These are phyloP conservation scores for Piloderma croceum DNA, from an alignment of 768 basidiomycete species.

Conservation along the genomic window DNA sequence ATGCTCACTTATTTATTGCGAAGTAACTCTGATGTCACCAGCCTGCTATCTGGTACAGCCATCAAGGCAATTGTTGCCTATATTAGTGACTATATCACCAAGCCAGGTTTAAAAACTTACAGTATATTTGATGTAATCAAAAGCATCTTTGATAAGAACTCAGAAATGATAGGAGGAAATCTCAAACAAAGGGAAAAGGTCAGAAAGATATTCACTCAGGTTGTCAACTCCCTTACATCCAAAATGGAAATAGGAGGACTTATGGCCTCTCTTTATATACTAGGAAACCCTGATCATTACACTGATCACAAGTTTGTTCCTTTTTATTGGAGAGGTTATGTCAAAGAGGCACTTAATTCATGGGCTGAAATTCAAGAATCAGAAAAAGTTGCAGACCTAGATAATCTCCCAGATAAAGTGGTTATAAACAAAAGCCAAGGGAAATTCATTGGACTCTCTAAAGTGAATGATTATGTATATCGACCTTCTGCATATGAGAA, in stretches of 20 bases:
- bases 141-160: conserved; percentile 18
- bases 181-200: conserved; percentile 10
- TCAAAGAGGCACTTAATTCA: conserved; percentile 10
- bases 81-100: conserved; percentile 41
- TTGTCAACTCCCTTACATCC: conserved; percentile 16
- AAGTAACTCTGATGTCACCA: conserved; percentile 36
- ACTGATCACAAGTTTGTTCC: conserved; percentile 15
- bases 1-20: conserved; percentile 28
- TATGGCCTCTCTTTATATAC: conserved; percentile 11
- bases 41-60: conserved; percentile 33
- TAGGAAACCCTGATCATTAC: conserved; percentile 25
- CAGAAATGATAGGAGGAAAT: conserved; percentile 14
- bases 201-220: conserved; percentile 20
- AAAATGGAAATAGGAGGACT: conserved; percentile 16
- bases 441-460: conserved; percentile 3
- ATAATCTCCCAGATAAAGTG: too few relatives aligned
- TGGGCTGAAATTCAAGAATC: conserved; percentile 9
- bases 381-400: conserved; percentile 1
- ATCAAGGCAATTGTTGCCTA: conserved; percentile 35
- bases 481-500: background rate
- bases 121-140: conserved; percentile 29
- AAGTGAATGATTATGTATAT: conserved; percentile 7
- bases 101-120: conserved; percentile 33
- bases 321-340: conserved; percentile 25
- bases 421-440: conserved; percentile 3